Base-by-base conservation (phyloP, 495 filamentous ascomycete genomes). In the Aspergillus cristatus region DNA sequence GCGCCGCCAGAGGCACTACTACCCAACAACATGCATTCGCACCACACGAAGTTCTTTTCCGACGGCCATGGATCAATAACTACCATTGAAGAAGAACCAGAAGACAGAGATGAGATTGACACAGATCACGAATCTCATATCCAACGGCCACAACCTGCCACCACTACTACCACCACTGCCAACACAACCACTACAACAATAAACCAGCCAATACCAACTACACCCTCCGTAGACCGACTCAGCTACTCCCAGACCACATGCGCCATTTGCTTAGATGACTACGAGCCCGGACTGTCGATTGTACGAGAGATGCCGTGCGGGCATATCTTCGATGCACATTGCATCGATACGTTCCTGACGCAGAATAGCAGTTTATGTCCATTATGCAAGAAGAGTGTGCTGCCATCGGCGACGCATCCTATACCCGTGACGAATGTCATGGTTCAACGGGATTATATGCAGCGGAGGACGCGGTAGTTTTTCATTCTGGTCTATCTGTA, bases 281-380 rank as follows among this genome's bases (percentile, higher is more conserved):
- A 83, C 53, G 68, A 77, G 16, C 73, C 79, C 13, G 69, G 71
- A 7, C 50, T 54, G 12, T 81, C 86, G 0, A 71, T 72, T 15
- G 84, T 95, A 41, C 82, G 87, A 26, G 84, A 93, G 55, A 67
- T 96, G 3, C 79, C 84, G 0, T 97, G 90, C 46, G 74, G 81
- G 0, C 90, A 97, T 53, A 88, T 95, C 39, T 97, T 86, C 60
- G 87, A 97, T 38, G 78, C 85, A 2, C 79, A 78, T 29, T 97
- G 90, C 55, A 85, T 97, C 46, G 87, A 96, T 52, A 65, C 72
- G 8, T 89, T 86, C 45, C 65, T 96, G 29, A 62, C 65, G 33
- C 62, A 74, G 28, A 75, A 72, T 48, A 87, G 80, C 53, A 84
- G 79, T 28, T 69, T 93, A 10, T 97, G 90, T 49, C 90, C 90